Evolutionary conservation across 176 grass and related monocot genomes (phyloP), one percentile per base, ranked within the genome.

Genomic region (Musa beccarii): DNA sequence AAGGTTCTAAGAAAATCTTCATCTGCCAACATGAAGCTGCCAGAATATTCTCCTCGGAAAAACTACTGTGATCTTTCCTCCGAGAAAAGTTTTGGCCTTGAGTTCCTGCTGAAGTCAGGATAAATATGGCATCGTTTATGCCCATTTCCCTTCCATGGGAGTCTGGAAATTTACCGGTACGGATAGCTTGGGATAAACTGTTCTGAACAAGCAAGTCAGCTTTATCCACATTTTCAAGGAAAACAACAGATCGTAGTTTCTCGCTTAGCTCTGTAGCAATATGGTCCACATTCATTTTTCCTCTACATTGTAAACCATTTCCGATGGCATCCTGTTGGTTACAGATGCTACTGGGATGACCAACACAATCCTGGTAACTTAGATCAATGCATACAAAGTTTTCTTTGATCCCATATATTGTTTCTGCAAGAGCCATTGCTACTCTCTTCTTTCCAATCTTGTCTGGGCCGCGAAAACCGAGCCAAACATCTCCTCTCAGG

Each of bases 401-500:
- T 16, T 89, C 86, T 80, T 81, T 72, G 75, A 84, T 82, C 59
- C 84, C 79, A 8, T 77, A 75, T 75, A 92, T 22, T 54, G 89
- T 43, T 86, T 99, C 95, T 76, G 95, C 84, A 61, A 99, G 86
- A 59, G 86, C 88, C 56, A 52, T 64, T 62, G 81, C 86, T 51
- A 80, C 83, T 79, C 73, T 94, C 70, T 55, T 76, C 77, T 99
- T 92, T n/a, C 80, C 95, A 65, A 81, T 29, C 75, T 73, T 79
- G 78, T 99, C 95, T 3, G 82, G 63, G 63, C 95, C 95, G 68
- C 84, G 78, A 81, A 99, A 99, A 73, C 80, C 83, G 34, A 99
- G 88, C 95, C 95, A 94, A 54, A 99, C 84, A 74, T 84, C 88
- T 29, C 87, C 86, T 83, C 78, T 87, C 66, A 43, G 82, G 66